Evolutionary conservation across 768 basidiomycete genomes (phyloP).

Genomic region (Gymnopilus dilepis): DNA sequence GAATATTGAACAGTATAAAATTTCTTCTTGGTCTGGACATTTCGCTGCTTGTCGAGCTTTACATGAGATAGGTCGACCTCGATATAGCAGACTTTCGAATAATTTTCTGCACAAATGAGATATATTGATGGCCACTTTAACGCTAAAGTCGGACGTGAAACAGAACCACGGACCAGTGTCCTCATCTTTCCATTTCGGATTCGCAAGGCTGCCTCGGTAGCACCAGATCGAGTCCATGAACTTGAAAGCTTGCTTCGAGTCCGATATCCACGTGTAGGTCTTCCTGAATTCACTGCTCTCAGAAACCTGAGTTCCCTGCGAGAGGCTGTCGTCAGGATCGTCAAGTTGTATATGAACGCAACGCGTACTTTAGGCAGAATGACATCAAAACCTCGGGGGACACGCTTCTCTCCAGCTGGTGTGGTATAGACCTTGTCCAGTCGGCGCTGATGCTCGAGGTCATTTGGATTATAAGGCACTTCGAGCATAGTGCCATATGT

Average conservation of each 20-base stretch:
- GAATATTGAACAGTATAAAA: conserved; percentile 43
- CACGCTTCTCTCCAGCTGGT: conserved; percentile 41
- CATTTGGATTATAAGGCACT: conserved; percentile 36
- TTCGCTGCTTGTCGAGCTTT: conserved; percentile 20
- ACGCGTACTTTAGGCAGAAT: conserved; percentile 45
- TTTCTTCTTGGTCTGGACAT: conserved; percentile 17
- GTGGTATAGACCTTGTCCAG: conserved; percentile 34
- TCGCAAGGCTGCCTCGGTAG: conserved; percentile 29
- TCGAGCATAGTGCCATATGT: conserved; percentile 52
- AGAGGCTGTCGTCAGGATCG: not conserved
- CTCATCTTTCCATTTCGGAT: conserved; percentile 35
- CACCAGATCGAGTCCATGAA: conserved; percentile 28
- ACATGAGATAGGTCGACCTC: conserved; percentile 31
- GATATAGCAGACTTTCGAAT: conserved; percentile 34
- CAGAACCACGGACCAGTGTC: conserved; percentile 26
- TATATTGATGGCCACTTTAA: not conserved
- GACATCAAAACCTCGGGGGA: conserved; percentile 46
- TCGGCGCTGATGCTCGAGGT: conserved; percentile 46
- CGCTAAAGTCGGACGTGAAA: not conserved
- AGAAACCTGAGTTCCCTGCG: conserved; percentile 48
- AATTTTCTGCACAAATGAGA: conserved; percentile 30
- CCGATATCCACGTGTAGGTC: conserved; percentile 35
- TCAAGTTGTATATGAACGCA: not conserved
- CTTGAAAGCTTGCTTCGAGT: conserved; percentile 26
- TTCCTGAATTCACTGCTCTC: conserved; percentile 50